Percentiles rank a stretch among this genome's conserved stretches.
Conservation (phyloP, 768 basidiomycete species). For the Scleroderma citrinum region DNA sequence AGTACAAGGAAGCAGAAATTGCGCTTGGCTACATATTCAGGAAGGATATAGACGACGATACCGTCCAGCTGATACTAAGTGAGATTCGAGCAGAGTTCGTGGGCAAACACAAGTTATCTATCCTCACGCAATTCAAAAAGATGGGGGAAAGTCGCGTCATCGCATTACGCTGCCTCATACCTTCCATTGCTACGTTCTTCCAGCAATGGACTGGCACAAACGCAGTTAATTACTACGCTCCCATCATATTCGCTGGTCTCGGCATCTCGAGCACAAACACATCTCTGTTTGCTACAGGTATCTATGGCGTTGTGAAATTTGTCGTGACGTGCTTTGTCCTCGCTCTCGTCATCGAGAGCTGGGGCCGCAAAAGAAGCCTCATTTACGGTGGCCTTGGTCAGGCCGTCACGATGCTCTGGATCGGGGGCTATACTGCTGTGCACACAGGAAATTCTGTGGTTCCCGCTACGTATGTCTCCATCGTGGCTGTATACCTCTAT, state of each 20-base stretch:
- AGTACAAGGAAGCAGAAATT: constrained; percentile 28
- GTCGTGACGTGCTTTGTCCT: constrained; percentile 25
- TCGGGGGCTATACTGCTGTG: constrained; percentile 26
- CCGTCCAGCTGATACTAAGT: constrained; percentile 25
- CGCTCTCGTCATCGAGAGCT: constrained; percentile 34
- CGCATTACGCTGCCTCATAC: constrained; percentile 28
- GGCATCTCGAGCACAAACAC: constrained; percentile 28
- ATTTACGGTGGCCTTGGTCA: constrained; percentile 33
- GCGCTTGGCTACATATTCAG: constrained; percentile 27
- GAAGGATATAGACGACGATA: constrained; percentile 18
- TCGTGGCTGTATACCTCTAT: constrained; percentile 33
- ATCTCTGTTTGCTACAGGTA: constrained; percentile 34
- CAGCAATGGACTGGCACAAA: constrained; percentile 40
- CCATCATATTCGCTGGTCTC: constrained; percentile 30
- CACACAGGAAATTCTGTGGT: constrained; percentile 24
- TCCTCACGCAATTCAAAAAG: constrained; percentile 25
- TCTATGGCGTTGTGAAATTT: constrained; percentile 39
- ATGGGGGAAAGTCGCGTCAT: constrained; percentile 30
- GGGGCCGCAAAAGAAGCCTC: constrained; percentile 33
- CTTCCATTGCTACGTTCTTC: constrained; percentile 27
- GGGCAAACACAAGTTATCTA: constrained; percentile 22
- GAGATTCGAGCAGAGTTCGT: constrained; percentile 33
- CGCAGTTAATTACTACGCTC: constrained; percentile 38
- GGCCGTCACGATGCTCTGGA: constrained; percentile 33
- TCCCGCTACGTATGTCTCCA: constrained; percentile 28